Evolutionary conservation across 2,329 filamentous ascomycete genomes (phyloP).

Genomic region (Monosporascus sp.): DNA sequence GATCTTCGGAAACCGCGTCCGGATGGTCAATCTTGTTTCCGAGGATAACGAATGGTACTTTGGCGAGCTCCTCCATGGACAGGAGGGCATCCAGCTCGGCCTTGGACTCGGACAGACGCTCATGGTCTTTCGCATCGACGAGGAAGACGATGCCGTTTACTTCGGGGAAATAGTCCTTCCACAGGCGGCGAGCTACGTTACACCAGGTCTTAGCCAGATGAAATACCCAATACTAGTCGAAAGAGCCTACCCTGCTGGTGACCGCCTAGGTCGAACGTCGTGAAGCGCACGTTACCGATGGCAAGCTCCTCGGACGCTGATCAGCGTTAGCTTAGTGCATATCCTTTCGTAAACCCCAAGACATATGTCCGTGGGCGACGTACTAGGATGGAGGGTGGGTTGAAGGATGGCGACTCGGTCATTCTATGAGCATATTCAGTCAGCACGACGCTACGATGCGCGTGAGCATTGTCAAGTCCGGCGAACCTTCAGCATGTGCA

Average conservation of each 20-base stretch:
- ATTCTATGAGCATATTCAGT: conserved; percentile 50
- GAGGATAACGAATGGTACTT: conserved; percentile 92
- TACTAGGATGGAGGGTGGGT: conserved; percentile 87
- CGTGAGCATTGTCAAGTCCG: conserved; percentile 8
- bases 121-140: conserved; percentile 94
- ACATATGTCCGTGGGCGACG: conserved; percentile 28
- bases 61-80: conserved; percentile 92
- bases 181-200: conserved; percentile 74
- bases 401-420: conserved; percentile 88
- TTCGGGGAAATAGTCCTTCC: conserved; percentile 97
- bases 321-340: conserved; percentile 18
- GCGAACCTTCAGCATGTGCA: conserved; percentile 90
- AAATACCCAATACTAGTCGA: background rate
- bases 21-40: conserved; percentile 99
- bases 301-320: conserved; percentile 83
- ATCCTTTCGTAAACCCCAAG: conserved; percentile 6
- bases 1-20: conserved; percentile 90
- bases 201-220: conserved; percentile 3
- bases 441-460: conserved; percentile 5
- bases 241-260: conserved; percentile 72
- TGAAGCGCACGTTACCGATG: conserved; percentile 91
- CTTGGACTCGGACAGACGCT: conserved; percentile 91
- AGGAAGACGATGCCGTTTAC: conserved; percentile 96
- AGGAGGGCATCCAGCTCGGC: conserved; percentile 93
- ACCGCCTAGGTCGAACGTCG: conserved; percentile 88